A percentile compares a stretch with the other conserved stretches of the same genome.
phyloP scores from a whole-genome alignment of 1,284 basidiomycete genomes.

The Tylopilus orsonianus region DNA sequence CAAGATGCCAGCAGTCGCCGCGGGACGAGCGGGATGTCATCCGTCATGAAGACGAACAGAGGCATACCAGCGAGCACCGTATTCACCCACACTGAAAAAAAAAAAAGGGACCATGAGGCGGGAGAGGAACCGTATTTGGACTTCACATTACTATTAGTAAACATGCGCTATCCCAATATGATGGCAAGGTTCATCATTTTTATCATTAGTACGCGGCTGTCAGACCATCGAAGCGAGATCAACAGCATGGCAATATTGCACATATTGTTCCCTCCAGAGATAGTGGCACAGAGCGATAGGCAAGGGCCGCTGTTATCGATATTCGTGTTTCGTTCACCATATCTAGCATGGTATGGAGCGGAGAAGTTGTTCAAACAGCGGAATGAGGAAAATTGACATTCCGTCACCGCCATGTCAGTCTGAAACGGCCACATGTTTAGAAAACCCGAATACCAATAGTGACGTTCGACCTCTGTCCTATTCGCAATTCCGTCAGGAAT shows the following conservation, averaged over 20 bases:
- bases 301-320: conserved; percentile 10
- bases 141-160: conserved; percentile 8
- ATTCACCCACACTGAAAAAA: conserved; percentile 7
- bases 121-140: not conserved
- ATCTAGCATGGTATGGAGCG: conserved; percentile 23
- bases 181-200: conserved; percentile 20
- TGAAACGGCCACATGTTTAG: conserved; percentile 18
- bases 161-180: conserved; percentile 8
- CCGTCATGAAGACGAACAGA: not conserved
- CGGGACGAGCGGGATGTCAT: conserved; percentile 1
- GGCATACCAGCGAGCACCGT: not conserved
- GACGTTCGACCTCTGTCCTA: not conserved
- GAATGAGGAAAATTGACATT: conserved; percentile 8
- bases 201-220: conserved; percentile 9
- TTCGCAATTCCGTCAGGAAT: not conserved
- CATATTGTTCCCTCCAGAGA: conserved; percentile 6
- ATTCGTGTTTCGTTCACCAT: conserved; percentile 27
- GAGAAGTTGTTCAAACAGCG: conserved; percentile 5
- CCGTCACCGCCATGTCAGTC: conserved; percentile 10
- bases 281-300: conserved; percentile 4
- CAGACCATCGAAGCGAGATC: conserved; percentile 14
- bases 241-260: conserved; percentile 20
- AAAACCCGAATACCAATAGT: conserved; percentile 2
- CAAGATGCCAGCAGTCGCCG: not conserved
- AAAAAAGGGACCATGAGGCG: conserved; percentile 21